These are phyloP conservation scores for Sphagnum magellanicum DNA, from an alignment of 228 moss, liverwort and hornwort genomes.

Conservation along the genomic window DNA sequence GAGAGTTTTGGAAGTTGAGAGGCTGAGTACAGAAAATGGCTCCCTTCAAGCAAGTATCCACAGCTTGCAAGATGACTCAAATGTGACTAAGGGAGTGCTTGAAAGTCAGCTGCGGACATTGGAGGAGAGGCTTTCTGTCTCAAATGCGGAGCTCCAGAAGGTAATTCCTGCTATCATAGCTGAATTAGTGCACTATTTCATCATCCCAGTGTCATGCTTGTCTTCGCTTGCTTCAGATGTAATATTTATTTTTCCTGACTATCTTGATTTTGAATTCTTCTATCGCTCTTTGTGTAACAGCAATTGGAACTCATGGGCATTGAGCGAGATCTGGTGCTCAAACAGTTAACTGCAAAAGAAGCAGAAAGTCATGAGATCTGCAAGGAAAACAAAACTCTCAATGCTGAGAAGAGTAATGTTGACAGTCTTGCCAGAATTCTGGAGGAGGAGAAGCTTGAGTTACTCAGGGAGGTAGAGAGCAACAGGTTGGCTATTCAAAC, in stretches of 20 bases:
- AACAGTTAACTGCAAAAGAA: constrained; percentile 29
- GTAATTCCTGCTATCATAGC: background rate
- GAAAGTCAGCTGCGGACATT: constrained; percentile 12
- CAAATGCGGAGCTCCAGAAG: constrained; percentile 16
- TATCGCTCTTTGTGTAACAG: constrained; percentile 4
- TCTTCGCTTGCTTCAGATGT: too few species aligned
- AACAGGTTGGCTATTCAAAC: constrained; percentile 18
- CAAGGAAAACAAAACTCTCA: constrained; percentile 21
- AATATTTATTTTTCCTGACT: background rate
- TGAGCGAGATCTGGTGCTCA: constrained; percentile 27
- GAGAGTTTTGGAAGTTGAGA: constrained; percentile 16
- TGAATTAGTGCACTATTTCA: too few species aligned
- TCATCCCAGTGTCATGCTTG: too few species aligned
- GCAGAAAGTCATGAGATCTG: constrained; percentile 5
- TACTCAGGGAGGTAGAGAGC: constrained; percentile 27
- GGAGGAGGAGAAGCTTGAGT: constrained; percentile 28
- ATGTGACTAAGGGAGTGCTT: constrained; percentile 10
- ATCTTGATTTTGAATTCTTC: background rate
- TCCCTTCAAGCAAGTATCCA: constrained; percentile 17
- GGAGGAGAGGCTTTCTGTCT: constrained; percentile 15
- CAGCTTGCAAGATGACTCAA: constrained; percentile 12
- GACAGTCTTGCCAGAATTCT: constrained; percentile 21
- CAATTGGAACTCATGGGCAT: constrained; percentile 15
- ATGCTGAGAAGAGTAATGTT: constrained; percentile 14
- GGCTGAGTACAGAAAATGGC: constrained; percentile 9